Base-by-base conservation (phyloP, 2,329 filamentous ascomycete genomes). In the Arthroderma sp. region DNA sequence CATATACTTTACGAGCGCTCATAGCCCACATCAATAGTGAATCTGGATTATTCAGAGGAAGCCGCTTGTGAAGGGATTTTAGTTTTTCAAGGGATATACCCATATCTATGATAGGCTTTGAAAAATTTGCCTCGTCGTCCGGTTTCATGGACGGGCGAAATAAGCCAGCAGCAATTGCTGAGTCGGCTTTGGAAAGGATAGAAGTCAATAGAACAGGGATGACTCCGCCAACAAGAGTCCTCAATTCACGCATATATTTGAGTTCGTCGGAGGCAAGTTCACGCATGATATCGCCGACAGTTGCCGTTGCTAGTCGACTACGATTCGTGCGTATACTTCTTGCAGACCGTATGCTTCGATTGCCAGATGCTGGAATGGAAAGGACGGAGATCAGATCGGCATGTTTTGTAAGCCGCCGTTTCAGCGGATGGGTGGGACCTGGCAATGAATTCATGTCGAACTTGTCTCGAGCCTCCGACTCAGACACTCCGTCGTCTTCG, bases 301-400 rank as follows among this genome's bases (percentile, higher is more conserved):
- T 88, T 36, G 83, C 78, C 45, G 74, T 78, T 29, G 77, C 75
- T 7, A 80, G 68, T 32, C 75, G 74, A 56, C 77, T 83, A 47
- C 80, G 78, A 53, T 79, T 79, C 29, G 81, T 83, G 46, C 86
- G 79, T 45, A 91, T 75, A 61, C 85, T 94, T 38, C 83, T 78
- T 29, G 82, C 78, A 27, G 86, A 88, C 47, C 80, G 76, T 49
- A 85, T 78, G 57, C 81, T 87, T 57, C 73, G 78, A 47, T 74
- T 75, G 47, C 80, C 73, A 66, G 22, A 42, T 33, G 42, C 44
- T 9, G 77, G 73, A 31, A 75, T 66, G 28, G 88, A 96, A 6
- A 98, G 70, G 2, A 94, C 86, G 0, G 91, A 96, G 34, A 98
- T 85, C 27, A 98, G 72, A 61, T 98, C 91, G 10, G 87, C 87